Evolutionary conservation across 2,329 filamentous ascomycete species (phyloP).

Genomic region (Penicillium sp.): DNA sequence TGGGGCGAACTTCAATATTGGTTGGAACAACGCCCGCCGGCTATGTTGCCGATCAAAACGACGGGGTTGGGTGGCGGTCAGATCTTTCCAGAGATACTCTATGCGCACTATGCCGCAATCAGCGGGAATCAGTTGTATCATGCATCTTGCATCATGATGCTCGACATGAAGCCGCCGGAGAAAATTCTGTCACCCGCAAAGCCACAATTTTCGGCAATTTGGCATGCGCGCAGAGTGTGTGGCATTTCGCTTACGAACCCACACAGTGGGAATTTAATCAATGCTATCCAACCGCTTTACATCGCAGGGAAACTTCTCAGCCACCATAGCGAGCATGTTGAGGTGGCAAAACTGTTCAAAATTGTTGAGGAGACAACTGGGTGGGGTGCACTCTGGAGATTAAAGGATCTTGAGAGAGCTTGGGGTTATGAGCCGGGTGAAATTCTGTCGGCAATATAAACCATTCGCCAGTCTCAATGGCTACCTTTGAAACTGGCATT

Average conservation of each 20-base stretch:
- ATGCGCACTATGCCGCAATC: constrained; percentile 58
- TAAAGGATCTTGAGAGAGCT: constrained; percentile 52
- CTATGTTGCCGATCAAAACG: constrained; percentile 52
- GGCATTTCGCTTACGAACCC: constrained; percentile 61
- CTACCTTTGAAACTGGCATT: background rate
- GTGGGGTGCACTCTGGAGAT: constrained; percentile 58
- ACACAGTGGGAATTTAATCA: constrained; percentile 59
- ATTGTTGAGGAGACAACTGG: constrained; percentile 57
- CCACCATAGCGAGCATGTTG: constrained; percentile 49
- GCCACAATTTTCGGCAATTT: constrained; percentile 49
- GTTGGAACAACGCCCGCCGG: constrained; percentile 50
- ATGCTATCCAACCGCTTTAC: constrained; percentile 62
- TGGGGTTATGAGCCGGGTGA: constrained; percentile 33
- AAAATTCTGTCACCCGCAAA: constrained; percentile 22
- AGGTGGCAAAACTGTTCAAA: constrained; percentile 45
- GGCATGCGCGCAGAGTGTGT: constrained; percentile 59
- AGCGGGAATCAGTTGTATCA: constrained; percentile 62
- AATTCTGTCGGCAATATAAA: constrained; percentile 26
- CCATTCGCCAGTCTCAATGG: too few species aligned
- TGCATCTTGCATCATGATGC: constrained; percentile 57
- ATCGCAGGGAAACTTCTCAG: constrained; percentile 58
- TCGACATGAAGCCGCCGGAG: constrained; percentile 47
- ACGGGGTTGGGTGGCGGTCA: constrained; percentile 39
- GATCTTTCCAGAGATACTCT: constrained; percentile 58
- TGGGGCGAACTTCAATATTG: constrained; percentile 57